Conservation (phyloP, 1,139 yeast genomes). For the Pichia sp. region DNA sequence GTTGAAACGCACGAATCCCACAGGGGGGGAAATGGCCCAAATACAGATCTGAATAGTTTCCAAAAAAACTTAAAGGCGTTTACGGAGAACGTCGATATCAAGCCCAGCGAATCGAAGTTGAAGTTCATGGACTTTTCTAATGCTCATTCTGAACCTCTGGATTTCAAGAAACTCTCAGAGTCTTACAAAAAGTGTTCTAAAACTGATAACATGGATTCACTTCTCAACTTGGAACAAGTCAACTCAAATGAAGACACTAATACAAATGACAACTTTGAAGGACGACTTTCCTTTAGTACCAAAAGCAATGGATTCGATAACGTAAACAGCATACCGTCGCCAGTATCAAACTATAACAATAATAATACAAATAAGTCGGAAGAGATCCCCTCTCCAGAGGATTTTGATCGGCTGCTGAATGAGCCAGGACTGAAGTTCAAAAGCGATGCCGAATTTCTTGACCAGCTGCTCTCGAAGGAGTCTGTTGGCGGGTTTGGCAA, state of each 20-base stretch:
- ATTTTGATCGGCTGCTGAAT: constrained; percentile 5
- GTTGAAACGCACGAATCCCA: neutral
- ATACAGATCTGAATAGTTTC: constrained; percentile 1
- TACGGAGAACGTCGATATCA: constrained; percentile 6
- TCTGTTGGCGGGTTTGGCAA: constrained; percentile 3
- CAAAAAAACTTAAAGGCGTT: constrained; percentile 13
- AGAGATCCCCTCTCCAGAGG: neutral
- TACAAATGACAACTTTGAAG: neutral
- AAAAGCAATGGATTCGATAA: neutral
- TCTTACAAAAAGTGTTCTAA: neutral
- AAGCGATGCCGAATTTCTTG: constrained; percentile 16
- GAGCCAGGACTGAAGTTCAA: constrained; percentile 13
- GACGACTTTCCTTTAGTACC: neutral
- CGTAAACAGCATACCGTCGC: constrained; percentile 1
- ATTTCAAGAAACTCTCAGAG: constrained; percentile 13
- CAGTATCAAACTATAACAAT: neutral
- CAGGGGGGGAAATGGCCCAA: neutral
- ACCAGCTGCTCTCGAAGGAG: constrained; percentile 12
- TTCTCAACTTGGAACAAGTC: neutral
- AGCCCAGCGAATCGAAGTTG: constrained; percentile 11
- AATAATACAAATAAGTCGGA: neutral
- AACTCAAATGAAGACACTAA: neutral
- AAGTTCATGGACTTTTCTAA: constrained; percentile 17
- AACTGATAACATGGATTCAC: constrained; percentile 2
- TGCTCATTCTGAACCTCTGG: constrained; percentile 12